phyloP scores from a whole-genome alignment of 768 basidiomycete genomes.

The Suillus brevipes region DNA sequence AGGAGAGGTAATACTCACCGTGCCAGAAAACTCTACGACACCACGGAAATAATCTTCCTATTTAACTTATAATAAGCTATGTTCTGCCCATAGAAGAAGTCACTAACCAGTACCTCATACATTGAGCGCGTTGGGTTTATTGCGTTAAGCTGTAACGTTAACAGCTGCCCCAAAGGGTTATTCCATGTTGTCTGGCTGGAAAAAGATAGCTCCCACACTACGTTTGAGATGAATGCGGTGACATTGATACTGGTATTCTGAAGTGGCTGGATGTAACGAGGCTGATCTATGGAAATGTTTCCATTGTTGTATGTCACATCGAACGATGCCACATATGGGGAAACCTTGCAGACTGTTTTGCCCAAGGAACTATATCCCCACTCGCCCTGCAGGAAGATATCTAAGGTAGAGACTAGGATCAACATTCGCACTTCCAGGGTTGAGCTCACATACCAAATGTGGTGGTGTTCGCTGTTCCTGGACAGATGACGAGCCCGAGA shows the following conservation, averaged over 20 bases:
- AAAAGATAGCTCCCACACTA: background rate
- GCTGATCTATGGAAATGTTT: background rate
- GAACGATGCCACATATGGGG: background rate
- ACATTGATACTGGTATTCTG: background rate
- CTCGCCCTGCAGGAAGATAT: background rate
- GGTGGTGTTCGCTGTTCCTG: background rate
- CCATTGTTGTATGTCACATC: background rate
- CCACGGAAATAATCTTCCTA: constrained; percentile 10
- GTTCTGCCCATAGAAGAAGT: background rate
- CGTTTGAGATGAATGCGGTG: background rate
- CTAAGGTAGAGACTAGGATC: background rate
- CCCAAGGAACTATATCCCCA: background rate
- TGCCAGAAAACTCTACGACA: constrained; percentile 10
- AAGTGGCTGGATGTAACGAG: background rate
- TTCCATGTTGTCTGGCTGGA: background rate
- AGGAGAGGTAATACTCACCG: background rate
- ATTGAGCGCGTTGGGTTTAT: background rate
- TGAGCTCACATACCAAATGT: background rate
- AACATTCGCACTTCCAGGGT: background rate
- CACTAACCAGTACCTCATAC: background rate
- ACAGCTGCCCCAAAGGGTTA: background rate
- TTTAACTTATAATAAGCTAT: background rate
- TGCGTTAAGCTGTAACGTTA: background rate
- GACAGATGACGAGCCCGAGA: background rate
- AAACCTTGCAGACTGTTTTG: background rate